phyloP scores from a whole-genome alignment of 2,329 filamentous ascomycete species.

The Phyllachora maydis region DNA sequence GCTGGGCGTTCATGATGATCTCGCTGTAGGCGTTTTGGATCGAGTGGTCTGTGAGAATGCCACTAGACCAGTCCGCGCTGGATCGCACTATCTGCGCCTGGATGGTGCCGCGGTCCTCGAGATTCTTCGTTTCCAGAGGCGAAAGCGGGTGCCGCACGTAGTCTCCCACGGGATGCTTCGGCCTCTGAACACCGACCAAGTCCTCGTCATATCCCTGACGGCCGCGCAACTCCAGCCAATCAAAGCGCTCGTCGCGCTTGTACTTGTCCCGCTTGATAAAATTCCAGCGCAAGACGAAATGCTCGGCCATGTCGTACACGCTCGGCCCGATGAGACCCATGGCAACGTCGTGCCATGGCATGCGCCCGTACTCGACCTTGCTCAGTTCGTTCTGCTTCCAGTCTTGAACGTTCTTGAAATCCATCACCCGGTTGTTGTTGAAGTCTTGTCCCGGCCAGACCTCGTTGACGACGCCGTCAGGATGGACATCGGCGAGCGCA shows the following conservation, averaged over 20 bases:
- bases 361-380: slow-evolving; percentile 79
- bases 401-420: slow-evolving; percentile 76
- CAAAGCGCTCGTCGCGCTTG: slow-evolving; percentile 65
- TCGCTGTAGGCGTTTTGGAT: slow-evolving; percentile 80
- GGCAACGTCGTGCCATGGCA: slow-evolving; percentile 95
- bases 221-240: slow-evolving; percentile 68
- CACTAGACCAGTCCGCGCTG: slow-evolving; percentile 84
- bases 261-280: slow-evolving; percentile 96
- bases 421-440: slow-evolving; percentile 93
- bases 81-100: slow-evolving; percentile 76
- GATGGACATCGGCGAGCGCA: slow-evolving; percentile 69
- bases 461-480: slow-evolving; percentile 60
- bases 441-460: slow-evolving; percentile 93
- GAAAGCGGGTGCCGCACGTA: slow-evolving; percentile 66
- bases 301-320: slow-evolving; percentile 86
- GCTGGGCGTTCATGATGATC: slow-evolving; percentile 68
- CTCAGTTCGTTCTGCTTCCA: slow-evolving; percentile 88
- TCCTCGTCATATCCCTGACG: slow-evolving; percentile 64
- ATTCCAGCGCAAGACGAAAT: slow-evolving; percentile 91
- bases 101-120: slow-evolving; percentile 48
- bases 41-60: slow-evolving; percentile 64
- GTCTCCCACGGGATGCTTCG: slow-evolving; percentile 72
- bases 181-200: slow-evolving; percentile 70
- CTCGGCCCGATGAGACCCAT: slow-evolving; percentile 82
- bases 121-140: slow-evolving; percentile 44